Percentiles rank a stretch among this genome's conserved stretches.
Conservation (phyloP, 805 yeast genomes). For the Metschnikowia anglica region DNA sequence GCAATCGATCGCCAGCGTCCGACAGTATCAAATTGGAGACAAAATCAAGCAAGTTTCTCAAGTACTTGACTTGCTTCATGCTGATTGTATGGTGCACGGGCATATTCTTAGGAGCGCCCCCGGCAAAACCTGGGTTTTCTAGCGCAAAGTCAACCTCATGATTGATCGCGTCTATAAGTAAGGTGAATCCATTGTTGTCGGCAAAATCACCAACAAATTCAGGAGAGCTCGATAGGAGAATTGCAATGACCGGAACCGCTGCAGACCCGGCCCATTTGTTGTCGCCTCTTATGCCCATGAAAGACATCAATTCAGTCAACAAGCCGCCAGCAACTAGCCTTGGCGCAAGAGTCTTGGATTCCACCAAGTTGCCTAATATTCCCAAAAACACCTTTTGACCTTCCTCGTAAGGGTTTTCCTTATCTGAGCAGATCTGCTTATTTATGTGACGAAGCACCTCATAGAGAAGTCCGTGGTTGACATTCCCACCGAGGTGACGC, state of each 20-base stretch:
- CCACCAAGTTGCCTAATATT: slow-evolving; percentile 60
- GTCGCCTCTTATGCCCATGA: slow-evolving; percentile 52
- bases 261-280: slow-evolving; percentile 60
- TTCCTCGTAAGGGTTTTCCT: slow-evolving; percentile 29
- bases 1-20: slow-evolving; percentile 80
- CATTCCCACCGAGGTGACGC: slow-evolving; percentile 78
- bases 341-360: slow-evolving; percentile 52
- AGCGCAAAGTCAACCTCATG: slow-evolving; percentile 66
- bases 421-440: slow-evolving; percentile 46
- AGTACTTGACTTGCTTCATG: slow-evolving; percentile 55
- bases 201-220: slow-evolving; percentile 64
- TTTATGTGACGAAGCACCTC: slow-evolving; percentile 67
- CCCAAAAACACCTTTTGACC: slow-evolving; percentile 58
- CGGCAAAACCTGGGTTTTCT: slow-evolving; percentile 55
- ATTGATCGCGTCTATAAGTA: slow-evolving; percentile 58
- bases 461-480: slow-evolving; percentile 78
- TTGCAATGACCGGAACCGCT: slow-evolving; percentile 58
- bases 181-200: slow-evolving; percentile 61
- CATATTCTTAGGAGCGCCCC: slow-evolving; percentile 53
- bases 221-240: slow-evolving; percentile 40
- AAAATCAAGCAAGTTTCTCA: slow-evolving; percentile 55
- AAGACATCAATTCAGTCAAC: slow-evolving; percentile 60
- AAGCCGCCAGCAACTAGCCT: slow-evolving; percentile 75
- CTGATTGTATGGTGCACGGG: slow-evolving; percentile 52
- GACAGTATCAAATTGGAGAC: slow-evolving; percentile 61